phyloP scores from a whole-genome alignment of 164 flowering plant genomes.

The Stephania yunnanensis region DNA sequence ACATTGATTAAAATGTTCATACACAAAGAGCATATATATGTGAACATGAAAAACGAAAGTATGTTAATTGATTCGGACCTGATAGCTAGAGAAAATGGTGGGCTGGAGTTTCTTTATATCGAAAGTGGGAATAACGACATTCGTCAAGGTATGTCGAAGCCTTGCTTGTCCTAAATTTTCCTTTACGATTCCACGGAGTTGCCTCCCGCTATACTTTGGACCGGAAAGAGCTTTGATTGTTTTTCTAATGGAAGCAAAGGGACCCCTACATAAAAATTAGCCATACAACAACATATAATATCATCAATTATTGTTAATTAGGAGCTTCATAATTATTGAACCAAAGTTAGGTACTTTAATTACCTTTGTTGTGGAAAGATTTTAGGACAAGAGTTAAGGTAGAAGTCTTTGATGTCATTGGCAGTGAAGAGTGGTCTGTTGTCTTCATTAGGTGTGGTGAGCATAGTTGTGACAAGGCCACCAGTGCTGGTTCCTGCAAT shows the following conservation, averaged over 20 bases:
- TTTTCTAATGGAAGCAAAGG: neutral
- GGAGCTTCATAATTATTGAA: neutral
- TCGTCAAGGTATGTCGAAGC: slow-evolving; percentile 19
- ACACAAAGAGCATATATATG: neutral
- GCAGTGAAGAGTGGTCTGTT: slow-evolving; percentile 39
- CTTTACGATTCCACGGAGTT: slow-evolving; percentile 9
- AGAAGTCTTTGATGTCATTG: slow-evolving; percentile 29
- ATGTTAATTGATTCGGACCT: slow-evolving; percentile 9
- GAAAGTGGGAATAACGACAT: slow-evolving; percentile 23
- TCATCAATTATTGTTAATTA: no score
- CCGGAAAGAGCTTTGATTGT: slow-evolving; percentile 4
- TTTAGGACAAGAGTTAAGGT: slow-evolving; percentile 26
- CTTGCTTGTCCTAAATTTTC: slow-evolving; percentile 8
- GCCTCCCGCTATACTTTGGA: slow-evolving; percentile 22
- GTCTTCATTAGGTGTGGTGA: slow-evolving; percentile 30
- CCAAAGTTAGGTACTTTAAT: neutral
- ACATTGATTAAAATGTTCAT: neutral
- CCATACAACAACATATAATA: neutral
- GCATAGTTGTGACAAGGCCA: slow-evolving; percentile 40
- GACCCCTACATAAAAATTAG: neutral
- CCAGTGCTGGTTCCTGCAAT: slow-evolving; percentile 43
- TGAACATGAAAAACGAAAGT: neutral
- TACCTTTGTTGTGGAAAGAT: slow-evolving; percentile 31
- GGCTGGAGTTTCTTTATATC: slow-evolving; percentile 28
- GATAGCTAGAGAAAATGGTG: slow-evolving; percentile 19